Evolutionary conservation across 345 rosid species (phyloP).

Genomic region (Capsella bursapastoris): DNA sequence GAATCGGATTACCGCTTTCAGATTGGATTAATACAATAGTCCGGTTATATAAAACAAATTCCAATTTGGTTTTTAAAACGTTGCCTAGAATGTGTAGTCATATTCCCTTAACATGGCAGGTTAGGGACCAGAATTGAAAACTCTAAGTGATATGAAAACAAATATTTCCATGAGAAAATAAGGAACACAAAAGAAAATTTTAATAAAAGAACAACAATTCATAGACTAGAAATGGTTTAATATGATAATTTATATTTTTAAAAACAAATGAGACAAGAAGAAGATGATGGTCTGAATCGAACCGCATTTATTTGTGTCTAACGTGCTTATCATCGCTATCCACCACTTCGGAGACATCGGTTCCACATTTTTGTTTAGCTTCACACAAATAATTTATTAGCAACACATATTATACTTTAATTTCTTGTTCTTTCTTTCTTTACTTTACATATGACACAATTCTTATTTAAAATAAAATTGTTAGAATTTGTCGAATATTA

Average conservation of each 20-base stretch:
- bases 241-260: not conserved
- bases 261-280: slow-evolving; percentile 39
- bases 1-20: too few relatives aligned
- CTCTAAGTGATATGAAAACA: not conserved
- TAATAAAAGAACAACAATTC: slow-evolving; percentile 13
- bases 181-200: not conserved
- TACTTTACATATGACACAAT: too few relatives aligned
- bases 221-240: slow-evolving; percentile 19
- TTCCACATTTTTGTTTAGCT: slow-evolving; percentile 21
- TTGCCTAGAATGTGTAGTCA: too few relatives aligned
- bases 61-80: too few relatives aligned
- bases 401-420: too few relatives aligned
- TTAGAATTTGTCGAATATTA: too few relatives aligned
- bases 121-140: not conserved
- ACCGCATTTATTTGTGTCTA: slow-evolving; percentile 55
- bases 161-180: slow-evolving; percentile 7
- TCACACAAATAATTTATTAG: not conserved
- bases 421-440: too few relatives aligned
- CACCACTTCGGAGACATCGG: slow-evolving; percentile 27
- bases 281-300: slow-evolving; percentile 63
- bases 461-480: too few relatives aligned
- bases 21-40: too few relatives aligned
- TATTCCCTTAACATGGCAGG: not conserved
- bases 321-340: slow-evolving; percentile 46
- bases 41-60: too few relatives aligned